Conservation (phyloP, 805 yeast genomes). For the Saccharomycopsis malanga region DNA sequence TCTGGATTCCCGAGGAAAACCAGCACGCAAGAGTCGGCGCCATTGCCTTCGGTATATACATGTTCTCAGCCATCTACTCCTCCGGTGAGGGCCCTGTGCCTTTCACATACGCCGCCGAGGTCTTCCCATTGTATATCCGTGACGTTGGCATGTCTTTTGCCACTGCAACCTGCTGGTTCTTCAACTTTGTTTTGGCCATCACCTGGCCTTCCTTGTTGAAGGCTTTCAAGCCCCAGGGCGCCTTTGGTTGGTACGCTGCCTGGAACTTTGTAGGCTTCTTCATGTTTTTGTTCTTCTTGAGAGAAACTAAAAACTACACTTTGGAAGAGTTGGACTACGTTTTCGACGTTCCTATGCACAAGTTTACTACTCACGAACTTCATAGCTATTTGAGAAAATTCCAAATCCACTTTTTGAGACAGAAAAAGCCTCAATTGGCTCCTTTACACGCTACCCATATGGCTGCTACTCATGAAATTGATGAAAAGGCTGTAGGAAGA, state of each 20-base stretch:
- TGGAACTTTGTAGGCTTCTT: constrained; percentile 71
- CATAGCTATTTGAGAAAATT: constrained; percentile 36
- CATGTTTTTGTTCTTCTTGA: constrained; percentile 62
- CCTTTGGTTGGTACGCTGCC: constrained; percentile 83
- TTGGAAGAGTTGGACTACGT: constrained; percentile 69
- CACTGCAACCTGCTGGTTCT: constrained; percentile 69
- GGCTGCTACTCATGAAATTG: constrained; percentile 7
- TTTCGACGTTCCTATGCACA: constrained; percentile 48
- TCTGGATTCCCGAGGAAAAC: constrained; percentile 50
- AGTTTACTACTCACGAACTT: constrained; percentile 47
- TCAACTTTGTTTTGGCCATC: constrained; percentile 61
- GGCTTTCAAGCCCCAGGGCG: constrained; percentile 73
- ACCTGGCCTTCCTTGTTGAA: constrained; percentile 71
- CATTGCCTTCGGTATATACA: constrained; percentile 65
- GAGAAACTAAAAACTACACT: constrained; percentile 60
- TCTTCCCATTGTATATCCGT: constrained; percentile 70
- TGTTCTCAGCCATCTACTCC: constrained; percentile 68
- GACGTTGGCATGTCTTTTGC: constrained; percentile 78
- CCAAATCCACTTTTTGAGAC: constrained; percentile 41
- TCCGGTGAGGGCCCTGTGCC: constrained; percentile 90
- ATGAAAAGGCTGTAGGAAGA: constrained; percentile 19
- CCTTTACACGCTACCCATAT: constrained; percentile 19
- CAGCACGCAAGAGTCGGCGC: constrained; percentile 54
- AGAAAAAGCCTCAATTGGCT: constrained; percentile 25
- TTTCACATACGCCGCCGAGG: constrained; percentile 82